These are phyloP conservation scores for Annulohypoxylon moriforme DNA, from an alignment of 495 filamentous ascomycete species.

Conservation along the genomic window DNA sequence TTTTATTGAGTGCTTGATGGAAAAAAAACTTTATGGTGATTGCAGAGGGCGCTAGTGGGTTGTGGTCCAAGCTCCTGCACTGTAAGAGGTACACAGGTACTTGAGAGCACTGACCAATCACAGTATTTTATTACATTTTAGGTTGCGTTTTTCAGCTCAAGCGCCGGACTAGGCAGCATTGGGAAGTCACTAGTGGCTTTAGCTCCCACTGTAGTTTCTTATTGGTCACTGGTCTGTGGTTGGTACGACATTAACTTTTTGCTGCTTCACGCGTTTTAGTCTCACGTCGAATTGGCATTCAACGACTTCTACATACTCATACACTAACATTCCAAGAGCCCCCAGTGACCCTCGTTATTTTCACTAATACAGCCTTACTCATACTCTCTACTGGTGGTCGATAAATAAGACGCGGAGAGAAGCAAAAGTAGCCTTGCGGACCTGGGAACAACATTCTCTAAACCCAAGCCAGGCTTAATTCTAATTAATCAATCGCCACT, in stretches of 20 bases:
- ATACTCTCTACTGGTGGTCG: not conserved
- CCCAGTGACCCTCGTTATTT: not conserved
- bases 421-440: not conserved
- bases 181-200: not conserved
- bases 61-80: not conserved
- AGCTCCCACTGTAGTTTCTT: not conserved
- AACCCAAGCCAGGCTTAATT: not conserved
- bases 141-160: not conserved
- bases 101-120: not conserved
- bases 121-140: not conserved
- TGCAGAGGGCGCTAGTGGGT: not conserved
- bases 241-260: not conserved
- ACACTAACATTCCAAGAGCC: not conserved
- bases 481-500: not conserved
- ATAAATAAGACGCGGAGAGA: not conserved
- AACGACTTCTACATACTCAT: not conserved
- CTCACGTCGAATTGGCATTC: constrained; percentile 1
- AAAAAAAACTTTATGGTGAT: not conserved
- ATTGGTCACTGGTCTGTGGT: not conserved
- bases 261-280: not conserved
- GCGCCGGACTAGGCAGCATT: not conserved
- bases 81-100: not conserved
- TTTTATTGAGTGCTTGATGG: not conserved
- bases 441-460: not conserved
- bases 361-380: not conserved